Evolutionary conservation across 2,329 filamentous ascomycete species (phyloP), one percentile per base, ranked within the genome.

Genomic region (Alternaria gansuensis): DNA sequence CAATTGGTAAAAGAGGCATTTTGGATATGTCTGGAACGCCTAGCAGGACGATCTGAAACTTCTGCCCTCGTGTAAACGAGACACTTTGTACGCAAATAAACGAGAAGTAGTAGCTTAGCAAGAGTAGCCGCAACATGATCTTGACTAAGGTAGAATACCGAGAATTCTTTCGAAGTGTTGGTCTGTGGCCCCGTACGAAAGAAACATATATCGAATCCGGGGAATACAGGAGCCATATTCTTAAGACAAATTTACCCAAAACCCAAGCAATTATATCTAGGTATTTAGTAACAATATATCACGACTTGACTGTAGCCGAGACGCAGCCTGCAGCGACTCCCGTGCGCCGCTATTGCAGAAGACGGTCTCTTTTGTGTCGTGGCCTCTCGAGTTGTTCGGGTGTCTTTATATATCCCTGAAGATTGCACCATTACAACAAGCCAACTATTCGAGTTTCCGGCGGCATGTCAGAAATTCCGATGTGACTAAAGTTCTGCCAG

Each of bases 21-120:
- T 71, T 71, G 3, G 71, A 64, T 26, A 66, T 64, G 54, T 74
- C 71, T 28, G 70, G 71, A 37, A 62, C 54, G 11, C 70, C 71
- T 2, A 59, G 40, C 0, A 74, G 59, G 37, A 74, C 67, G 53
- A 72, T 74, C 39, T 74, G 71, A 14, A 62, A 74, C 49, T 72
- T 72, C 48, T 74, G 71, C 7, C 71, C 71, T 7, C 54, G 54
- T 17, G 46, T 49, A 45, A 73, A 73, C 2, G 51, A 50, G 11
- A 39, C 54, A 49, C 56, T 54, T 52, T 71, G 64, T 23, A 46
- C 59, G 17, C 29, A 24, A 13, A 34, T 14, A 10, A 4, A n/a
- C n/a, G 21, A 34, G 44, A 11, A 26, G 44, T 48, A 36, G 24
- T 8, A 40, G 7, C 21, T 21, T 7, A 40, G 11, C 21, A 40